These are phyloP conservation scores for Cercophora scortea DNA, from an alignment of 495 filamentous ascomycete genomes.

Conservation along the genomic window DNA sequence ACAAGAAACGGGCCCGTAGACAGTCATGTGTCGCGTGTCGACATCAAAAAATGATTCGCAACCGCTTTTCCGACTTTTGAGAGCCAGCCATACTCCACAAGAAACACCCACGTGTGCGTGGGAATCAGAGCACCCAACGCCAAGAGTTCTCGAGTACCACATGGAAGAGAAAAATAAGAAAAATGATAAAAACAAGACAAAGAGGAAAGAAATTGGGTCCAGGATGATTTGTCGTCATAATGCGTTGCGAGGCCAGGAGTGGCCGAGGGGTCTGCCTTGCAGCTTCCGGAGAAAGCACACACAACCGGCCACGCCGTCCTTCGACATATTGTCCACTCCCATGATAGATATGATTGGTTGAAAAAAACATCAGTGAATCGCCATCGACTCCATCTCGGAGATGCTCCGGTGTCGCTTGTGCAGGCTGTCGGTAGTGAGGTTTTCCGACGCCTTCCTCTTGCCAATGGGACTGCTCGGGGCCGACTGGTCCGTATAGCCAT, in stretches of 20 bases:
- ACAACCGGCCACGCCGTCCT: slow-evolving; percentile 24
- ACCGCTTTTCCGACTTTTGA: too few species aligned
- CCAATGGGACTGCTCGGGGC: slow-evolving; percentile 6
- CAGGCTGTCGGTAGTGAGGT: slow-evolving; percentile 11
- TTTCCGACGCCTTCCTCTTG: slow-evolving; percentile 43
- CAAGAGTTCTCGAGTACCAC: background rate
- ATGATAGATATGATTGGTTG: background rate
- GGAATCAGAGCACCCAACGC: background rate
- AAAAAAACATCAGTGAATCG: background rate
- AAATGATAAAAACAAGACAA: slow-evolving; percentile 1
- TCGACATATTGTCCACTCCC: slow-evolving; percentile 16
- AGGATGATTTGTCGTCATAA: slow-evolving; percentile 8
- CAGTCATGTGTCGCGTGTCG: too few species aligned
- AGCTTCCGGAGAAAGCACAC: background rate
- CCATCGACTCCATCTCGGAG: slow-evolving; percentile 26
- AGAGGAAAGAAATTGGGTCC: slow-evolving; percentile 1
- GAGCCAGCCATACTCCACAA: background rate
- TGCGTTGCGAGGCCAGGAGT: slow-evolving; percentile 26
- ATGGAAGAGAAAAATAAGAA: background rate
- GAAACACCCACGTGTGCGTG: background rate
- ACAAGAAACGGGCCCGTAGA: background rate
- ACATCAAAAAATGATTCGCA: too few species aligned
- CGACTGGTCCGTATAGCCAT: slow-evolving; percentile 8
- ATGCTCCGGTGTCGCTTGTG: slow-evolving; percentile 47
- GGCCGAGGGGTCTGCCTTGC: background rate